Evolutionary conservation across 495 filamentous ascomycete genomes (phyloP).

Genomic region (Aspergillus kassunensis): DNA sequence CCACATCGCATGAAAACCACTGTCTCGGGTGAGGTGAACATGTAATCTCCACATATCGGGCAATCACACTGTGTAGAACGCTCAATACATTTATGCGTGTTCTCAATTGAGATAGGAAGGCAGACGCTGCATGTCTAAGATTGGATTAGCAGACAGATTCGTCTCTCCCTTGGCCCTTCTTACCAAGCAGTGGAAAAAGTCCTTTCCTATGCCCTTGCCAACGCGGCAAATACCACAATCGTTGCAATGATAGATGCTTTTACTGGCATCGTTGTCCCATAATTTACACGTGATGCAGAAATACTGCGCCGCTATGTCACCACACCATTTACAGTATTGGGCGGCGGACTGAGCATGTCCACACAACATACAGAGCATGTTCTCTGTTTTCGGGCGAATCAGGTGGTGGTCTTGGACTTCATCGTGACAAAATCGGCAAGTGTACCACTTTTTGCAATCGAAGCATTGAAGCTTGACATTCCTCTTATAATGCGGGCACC

Average conservation of each 20-base stretch:
- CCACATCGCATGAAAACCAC: constrained; percentile 96
- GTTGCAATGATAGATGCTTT: constrained; percentile 93
- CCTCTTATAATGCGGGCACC: constrained; percentile 89
- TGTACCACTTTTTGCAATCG: constrained; percentile 86
- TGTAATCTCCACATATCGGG: constrained; percentile 96
- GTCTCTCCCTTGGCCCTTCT: constrained; percentile 10
- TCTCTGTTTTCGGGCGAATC: constrained; percentile 74
- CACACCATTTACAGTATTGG: constrained; percentile 73
- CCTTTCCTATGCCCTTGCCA: constrained; percentile 88
- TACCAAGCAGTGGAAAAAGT: constrained; percentile 97
- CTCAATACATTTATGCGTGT: constrained; percentile 91
- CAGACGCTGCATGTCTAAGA: constrained; percentile 82
- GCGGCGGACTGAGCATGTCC: constrained; percentile 77
- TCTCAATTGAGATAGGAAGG: constrained; percentile 74
- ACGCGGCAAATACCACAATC: constrained; percentile 96
- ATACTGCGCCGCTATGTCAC: constrained; percentile 85
- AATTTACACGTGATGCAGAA: constrained; percentile 88
- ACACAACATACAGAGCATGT: constrained; percentile 99
- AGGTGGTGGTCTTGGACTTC: constrained; percentile 77
- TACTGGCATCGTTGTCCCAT: constrained; percentile 90
- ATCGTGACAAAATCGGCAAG: constrained; percentile 94
- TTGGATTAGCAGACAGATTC: constrained; percentile 11
- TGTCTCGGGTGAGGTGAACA: constrained; percentile 86
- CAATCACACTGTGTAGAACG: constrained; percentile 92
- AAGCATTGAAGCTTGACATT: constrained; percentile 95